Percentiles rank a stretch among this genome's conserved stretches.
These are phyloP conservation scores for Tolypocladium tropicale DNA, from an alignment of 2,329 filamentous ascomycete species.

Conservation along the genomic window DNA sequence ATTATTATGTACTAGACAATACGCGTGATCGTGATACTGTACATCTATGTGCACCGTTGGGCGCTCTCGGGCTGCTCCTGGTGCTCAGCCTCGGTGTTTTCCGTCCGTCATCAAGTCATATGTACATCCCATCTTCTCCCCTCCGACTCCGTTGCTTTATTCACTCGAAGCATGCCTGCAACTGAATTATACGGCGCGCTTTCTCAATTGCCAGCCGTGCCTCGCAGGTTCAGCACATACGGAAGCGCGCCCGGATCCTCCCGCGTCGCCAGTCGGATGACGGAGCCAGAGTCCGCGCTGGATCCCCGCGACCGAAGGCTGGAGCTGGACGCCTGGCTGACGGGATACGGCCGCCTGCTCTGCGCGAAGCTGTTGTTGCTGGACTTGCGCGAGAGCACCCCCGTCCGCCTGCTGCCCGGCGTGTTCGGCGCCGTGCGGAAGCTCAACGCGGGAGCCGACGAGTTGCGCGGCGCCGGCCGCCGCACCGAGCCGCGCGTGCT, in stretches of 20 bases:
- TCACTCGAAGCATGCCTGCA: neutral
- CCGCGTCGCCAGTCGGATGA: slow-evolving; percentile 36
- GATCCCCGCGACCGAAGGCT: slow-evolving; percentile 29
- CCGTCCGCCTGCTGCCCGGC: slow-evolving; percentile 31
- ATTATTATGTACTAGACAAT: neutral
- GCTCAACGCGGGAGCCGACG: slow-evolving; percentile 32
- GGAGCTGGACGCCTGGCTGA: slow-evolving; percentile 25
- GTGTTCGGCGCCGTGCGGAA: slow-evolving; percentile 46
- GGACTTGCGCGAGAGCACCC: slow-evolving; percentile 22
- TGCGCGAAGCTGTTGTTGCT: slow-evolving; percentile 32
- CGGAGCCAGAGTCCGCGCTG: slow-evolving; percentile 26
- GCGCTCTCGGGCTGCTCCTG: neutral
- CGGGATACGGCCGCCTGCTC: slow-evolving; percentile 28
- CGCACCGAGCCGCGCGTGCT: slow-evolving; percentile 22
- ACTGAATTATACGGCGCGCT: neutral
- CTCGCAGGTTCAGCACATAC: slow-evolving; percentile 25
- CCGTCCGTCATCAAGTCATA: neutral
- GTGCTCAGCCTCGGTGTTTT: neutral
- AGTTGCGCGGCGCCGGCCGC: slow-evolving; percentile 20
- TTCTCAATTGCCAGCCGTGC: slow-evolving; percentile 17
- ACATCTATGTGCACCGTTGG: neutral
- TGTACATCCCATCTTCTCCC: neutral
- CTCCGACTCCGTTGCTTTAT: neutral
- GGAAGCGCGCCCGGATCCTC: slow-evolving; percentile 21
- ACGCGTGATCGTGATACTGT: neutral